Conservation (phyloP, 305 asterid species). For the Solanum hybrid region DNA sequence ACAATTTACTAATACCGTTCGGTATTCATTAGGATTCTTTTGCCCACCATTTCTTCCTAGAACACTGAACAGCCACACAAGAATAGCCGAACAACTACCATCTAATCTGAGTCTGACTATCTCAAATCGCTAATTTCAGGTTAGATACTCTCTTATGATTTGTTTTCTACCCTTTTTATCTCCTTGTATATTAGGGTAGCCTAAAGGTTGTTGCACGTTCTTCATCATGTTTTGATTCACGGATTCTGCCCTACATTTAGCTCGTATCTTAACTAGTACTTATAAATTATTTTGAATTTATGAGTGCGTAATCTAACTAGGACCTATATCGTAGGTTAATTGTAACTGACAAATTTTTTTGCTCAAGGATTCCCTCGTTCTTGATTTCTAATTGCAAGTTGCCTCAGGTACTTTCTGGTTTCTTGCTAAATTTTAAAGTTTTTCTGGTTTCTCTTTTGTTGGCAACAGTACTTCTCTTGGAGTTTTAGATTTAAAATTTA, state of each 20-base stretch:
- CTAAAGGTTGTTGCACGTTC: background rate
- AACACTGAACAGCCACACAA: background rate
- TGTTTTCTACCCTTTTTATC: background rate
- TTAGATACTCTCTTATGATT: background rate
- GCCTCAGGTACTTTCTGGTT: background rate
- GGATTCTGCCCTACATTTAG: background rate
- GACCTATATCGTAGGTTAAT: background rate
- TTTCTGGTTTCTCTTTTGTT: background rate
- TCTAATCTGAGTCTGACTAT: background rate
- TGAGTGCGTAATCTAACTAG: background rate
- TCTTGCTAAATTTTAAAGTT: background rate
- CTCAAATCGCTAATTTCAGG: background rate
- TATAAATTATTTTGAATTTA: background rate
- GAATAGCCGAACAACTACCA: background rate
- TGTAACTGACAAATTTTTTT: background rate
- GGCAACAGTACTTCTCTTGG: background rate
- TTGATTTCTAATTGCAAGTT: background rate
- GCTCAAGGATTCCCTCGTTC: background rate
- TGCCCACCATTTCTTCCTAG: background rate
- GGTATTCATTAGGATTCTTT: background rate
- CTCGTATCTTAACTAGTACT: background rate
- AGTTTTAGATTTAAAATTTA: background rate
- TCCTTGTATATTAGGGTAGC: background rate
- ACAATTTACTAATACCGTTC: background rate
- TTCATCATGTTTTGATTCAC: background rate